Evolutionary conservation across 2,329 filamentous ascomycete species (phyloP).

Genomic region (Xylariaceae sp.): DNA sequence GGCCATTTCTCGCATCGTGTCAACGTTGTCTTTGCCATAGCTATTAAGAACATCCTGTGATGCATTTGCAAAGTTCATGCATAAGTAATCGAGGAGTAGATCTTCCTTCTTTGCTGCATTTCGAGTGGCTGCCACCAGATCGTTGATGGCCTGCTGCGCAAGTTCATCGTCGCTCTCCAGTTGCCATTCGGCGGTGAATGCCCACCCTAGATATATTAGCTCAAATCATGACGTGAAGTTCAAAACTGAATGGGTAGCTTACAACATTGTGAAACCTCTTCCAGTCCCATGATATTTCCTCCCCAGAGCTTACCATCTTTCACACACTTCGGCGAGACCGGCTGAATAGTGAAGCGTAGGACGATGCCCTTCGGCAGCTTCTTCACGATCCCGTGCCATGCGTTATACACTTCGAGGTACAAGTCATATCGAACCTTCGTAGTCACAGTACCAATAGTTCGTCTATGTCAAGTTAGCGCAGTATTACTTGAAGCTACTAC

Average conservation of each 20-base stretch:
- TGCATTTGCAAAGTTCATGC: slow-evolving; percentile 11
- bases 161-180: slow-evolving; percentile 4
- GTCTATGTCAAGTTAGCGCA: no score
- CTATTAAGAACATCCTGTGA: slow-evolving; percentile 9
- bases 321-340: background rate
- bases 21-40: slow-evolving; percentile 14
- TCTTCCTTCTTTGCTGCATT: background rate
- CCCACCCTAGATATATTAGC: slow-evolving; percentile 5
- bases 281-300: slow-evolving; percentile 21
- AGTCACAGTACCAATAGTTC: background rate
- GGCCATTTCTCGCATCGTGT: background rate
- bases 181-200: slow-evolving; percentile 14
- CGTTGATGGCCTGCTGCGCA: background rate
- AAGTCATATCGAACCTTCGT: slow-evolving; percentile 26
- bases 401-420: slow-evolving; percentile 21
- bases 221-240: no score
- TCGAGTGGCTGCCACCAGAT: background rate
- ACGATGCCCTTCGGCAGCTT: background rate
- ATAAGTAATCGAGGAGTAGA: background rate
- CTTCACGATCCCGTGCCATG: slow-evolving; percentile 5
- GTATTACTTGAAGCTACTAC: background rate
- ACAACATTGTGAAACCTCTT: slow-evolving; percentile 26
- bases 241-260: slow-evolving; percentile 6
- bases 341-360: slow-evolving; percentile 25
- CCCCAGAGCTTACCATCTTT: slow-evolving; percentile 7